phyloP scores from a whole-genome alignment of 1,139 yeast genomes.

The Suhomyces bolitotheri region DNA sequence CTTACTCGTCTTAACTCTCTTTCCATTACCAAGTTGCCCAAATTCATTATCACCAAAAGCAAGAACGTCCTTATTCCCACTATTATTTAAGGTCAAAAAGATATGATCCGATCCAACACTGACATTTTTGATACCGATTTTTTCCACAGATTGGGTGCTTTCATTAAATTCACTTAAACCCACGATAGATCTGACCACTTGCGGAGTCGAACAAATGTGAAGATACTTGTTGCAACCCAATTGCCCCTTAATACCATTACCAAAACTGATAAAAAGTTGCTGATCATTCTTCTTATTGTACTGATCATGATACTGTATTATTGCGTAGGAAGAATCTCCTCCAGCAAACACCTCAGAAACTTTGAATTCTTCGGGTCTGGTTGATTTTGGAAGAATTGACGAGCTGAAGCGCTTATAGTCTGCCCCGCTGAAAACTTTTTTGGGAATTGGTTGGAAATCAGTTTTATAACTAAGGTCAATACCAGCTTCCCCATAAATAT shows the following conservation, averaged over 20 bases:
- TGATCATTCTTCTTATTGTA: constrained; percentile 19
- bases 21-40: constrained; percentile 88
- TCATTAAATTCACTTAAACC: constrained; percentile 48
- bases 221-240: constrained; percentile 75
- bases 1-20: constrained; percentile 55
- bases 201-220: constrained; percentile 73
- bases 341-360: constrained; percentile 63
- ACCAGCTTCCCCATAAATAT: constrained; percentile 83
- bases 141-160: constrained; percentile 27
- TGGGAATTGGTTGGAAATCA: constrained; percentile 71
- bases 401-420: constrained; percentile 22
- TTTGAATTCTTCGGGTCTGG: constrained; percentile 11
- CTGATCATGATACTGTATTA: constrained; percentile 31
- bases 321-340: constrained; percentile 64
- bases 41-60: constrained; percentile 81
- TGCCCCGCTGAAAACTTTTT: constrained; percentile 38
- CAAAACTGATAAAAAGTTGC: constrained; percentile 60
- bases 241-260: constrained; percentile 87
- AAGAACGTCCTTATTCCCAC: constrained; percentile 56
- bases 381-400: constrained; percentile 3
- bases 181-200: constrained; percentile 53
- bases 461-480: constrained; percentile 63
- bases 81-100: constrained; percentile 57
- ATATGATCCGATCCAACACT: constrained; percentile 67
- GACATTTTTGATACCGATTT: constrained; percentile 53